These are phyloP conservation scores for Trichoderma asperellum DNA, from an alignment of 2,329 filamentous ascomycete species.

Conservation along the genomic window DNA sequence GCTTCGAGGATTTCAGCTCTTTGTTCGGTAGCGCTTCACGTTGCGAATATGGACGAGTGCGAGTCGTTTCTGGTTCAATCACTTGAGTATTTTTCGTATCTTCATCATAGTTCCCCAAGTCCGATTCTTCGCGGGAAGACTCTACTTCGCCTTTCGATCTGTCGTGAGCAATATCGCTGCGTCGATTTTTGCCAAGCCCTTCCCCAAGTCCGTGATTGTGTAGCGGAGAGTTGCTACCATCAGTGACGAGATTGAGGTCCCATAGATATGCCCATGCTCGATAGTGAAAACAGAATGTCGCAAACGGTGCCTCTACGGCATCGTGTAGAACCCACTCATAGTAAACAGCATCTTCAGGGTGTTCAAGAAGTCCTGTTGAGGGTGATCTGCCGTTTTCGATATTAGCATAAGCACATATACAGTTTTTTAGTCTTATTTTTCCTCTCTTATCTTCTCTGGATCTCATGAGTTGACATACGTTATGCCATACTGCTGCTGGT, in stretches of 20 bases:
- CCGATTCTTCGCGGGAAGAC: neutral
- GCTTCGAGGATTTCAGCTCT: neutral
- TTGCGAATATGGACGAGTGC: neutral
- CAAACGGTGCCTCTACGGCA: constrained; percentile 55
- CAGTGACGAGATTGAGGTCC: constrained; percentile 53
- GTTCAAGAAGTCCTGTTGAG: constrained; percentile 57
- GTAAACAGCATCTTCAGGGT: constrained; percentile 54
- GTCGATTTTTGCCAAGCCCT: neutral
- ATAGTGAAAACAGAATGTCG: constrained; percentile 61
- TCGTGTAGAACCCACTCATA: constrained; percentile 59
- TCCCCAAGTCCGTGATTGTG: neutral
- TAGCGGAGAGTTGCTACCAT: constrained; percentile 24
- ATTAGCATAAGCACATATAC: neutral
- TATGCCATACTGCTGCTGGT: constrained; percentile 57
- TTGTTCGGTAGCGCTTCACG: neutral
- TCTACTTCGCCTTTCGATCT: neutral
- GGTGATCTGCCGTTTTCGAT: constrained; percentile 48
- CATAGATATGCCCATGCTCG: constrained; percentile 55
- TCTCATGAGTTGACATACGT: constrained; percentile 46
- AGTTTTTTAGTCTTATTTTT: neutral
- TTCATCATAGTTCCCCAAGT: neutral
- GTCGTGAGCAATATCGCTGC: neutral
- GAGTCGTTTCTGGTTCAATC: too few relatives aligned
- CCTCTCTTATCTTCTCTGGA: neutral
- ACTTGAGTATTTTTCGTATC: neutral